Conservation (phyloP, 768 basidiomycete species). For the Mycena belliarum region DNA sequence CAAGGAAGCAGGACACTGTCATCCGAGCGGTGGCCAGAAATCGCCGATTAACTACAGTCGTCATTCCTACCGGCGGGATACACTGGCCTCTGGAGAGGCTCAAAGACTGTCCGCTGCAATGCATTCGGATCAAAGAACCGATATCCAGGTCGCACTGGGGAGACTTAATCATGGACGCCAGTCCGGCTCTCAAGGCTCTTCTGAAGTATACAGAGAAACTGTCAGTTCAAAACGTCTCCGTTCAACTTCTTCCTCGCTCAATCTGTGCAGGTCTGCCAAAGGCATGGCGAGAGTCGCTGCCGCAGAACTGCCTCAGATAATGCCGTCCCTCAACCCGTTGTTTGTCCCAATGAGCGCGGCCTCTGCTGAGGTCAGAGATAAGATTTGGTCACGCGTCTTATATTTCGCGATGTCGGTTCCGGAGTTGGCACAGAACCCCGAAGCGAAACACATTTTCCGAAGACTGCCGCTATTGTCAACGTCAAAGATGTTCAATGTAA, state of each 20-base stretch:
- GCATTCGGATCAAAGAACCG: background rate
- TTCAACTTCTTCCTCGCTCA: background rate
- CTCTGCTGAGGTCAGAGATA: background rate
- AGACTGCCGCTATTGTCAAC: background rate
- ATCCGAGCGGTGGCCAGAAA: background rate
- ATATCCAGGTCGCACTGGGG: background rate
- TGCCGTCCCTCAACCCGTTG: constrained; percentile 1
- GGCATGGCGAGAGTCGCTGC: background rate
- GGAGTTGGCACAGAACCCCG: background rate
- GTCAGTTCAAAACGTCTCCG: too few species aligned
- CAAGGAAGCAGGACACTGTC: background rate
- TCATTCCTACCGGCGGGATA: background rate
- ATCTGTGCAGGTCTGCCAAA: background rate
- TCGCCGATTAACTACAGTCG: background rate
- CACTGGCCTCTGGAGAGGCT: background rate
- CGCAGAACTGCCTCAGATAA: background rate
- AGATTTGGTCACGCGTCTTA: background rate
- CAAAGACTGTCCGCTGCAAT: background rate
- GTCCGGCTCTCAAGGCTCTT: background rate
- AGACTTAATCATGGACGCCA: background rate
- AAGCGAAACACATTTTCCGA: background rate
- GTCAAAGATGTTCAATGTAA: background rate
- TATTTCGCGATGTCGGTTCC: constrained; percentile 11
- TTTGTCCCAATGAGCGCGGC: constrained; percentile 3
- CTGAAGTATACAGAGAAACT: background rate